Conservation (phyloP, 2,329 filamentous ascomycete genomes). For the Gaeumannomyces sp. region DNA sequence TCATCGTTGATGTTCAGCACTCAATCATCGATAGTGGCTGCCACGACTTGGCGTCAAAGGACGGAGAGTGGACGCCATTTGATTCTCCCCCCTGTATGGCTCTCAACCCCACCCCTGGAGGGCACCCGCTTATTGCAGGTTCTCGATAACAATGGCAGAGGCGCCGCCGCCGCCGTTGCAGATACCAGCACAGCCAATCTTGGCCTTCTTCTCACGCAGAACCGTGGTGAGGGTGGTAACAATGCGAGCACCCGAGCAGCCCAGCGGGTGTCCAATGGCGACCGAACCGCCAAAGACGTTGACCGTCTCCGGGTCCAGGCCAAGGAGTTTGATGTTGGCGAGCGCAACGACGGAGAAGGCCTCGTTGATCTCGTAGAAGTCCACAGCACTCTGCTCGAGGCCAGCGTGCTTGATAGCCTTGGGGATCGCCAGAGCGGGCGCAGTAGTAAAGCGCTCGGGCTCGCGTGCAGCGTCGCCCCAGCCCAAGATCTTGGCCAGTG, state of each 20-base stretch:
- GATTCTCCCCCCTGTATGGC: constrained; percentile 3
- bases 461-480: constrained; percentile 93
- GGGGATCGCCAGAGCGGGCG: constrained; percentile 87
- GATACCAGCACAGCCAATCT: constrained; percentile 90
- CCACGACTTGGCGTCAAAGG: too few species aligned
- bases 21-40: too few species aligned
- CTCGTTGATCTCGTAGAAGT: constrained; percentile 99
- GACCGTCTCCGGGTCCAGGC: constrained; percentile 74
- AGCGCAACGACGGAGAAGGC: constrained; percentile 95
- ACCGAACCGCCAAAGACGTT: constrained; percentile 95
- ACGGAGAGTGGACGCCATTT: not conserved
- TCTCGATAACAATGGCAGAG: constrained; percentile 87
- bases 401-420: constrained; percentile 96
- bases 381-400: constrained; percentile 68
- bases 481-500: constrained; percentile 91
- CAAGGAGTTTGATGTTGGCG: constrained; percentile 90
- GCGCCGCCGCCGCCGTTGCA: constrained; percentile 98
- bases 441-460: constrained; percentile 92
- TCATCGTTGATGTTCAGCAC: too few species aligned
- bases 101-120: not conserved
- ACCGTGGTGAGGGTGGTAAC: constrained; percentile 84
- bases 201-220: constrained; percentile 82
- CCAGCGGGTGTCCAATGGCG: constrained; percentile 90
- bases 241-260: constrained; percentile 89
- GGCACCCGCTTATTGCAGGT: constrained; percentile 41